These are phyloP conservation scores for Eucalyptus sp. DNA, from an alignment of 345 rosid species.

Conservation along the genomic window DNA sequence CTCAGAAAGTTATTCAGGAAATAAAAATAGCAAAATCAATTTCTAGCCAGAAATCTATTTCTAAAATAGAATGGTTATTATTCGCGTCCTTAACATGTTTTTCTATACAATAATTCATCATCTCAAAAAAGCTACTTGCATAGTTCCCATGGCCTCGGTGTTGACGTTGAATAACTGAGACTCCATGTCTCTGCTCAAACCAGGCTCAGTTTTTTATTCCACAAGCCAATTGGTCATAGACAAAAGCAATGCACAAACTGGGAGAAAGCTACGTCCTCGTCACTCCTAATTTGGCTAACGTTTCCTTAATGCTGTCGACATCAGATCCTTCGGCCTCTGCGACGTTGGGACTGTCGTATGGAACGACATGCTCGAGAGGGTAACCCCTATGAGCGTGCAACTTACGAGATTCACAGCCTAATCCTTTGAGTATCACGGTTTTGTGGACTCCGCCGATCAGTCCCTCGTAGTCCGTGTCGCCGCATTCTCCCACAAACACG, in stretches of 20 bases:
- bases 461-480: slow-evolving; percentile 94
- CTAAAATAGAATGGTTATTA: fast-evolving
- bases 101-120: not conserved
- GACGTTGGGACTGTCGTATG: slow-evolving; percentile 59
- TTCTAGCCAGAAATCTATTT: fast-evolving
- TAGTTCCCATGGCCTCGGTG: not conserved
- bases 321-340: not conserved
- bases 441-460: slow-evolving; percentile 83
- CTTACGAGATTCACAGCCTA: slow-evolving; percentile 32
- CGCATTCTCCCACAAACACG: slow-evolving; percentile 80
- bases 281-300: not conserved
- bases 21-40: no score
- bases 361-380: slow-evolving; percentile 73
- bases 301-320: not conserved
- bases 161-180: not conserved
- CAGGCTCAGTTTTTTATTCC: not conserved
- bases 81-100: fast-evolving
- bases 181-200: not conserved
- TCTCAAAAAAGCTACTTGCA: not conserved
- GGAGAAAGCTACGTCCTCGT: not conserved
- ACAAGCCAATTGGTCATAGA: not conserved
- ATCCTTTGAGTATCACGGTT: slow-evolving; percentile 62
- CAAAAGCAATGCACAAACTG: not conserved
- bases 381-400: slow-evolving; percentile 55
- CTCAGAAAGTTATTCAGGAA: fast-evolving